Conservation (phyloP, 1,139 yeast genomes). For the Geotrichum reessii region DNA sequence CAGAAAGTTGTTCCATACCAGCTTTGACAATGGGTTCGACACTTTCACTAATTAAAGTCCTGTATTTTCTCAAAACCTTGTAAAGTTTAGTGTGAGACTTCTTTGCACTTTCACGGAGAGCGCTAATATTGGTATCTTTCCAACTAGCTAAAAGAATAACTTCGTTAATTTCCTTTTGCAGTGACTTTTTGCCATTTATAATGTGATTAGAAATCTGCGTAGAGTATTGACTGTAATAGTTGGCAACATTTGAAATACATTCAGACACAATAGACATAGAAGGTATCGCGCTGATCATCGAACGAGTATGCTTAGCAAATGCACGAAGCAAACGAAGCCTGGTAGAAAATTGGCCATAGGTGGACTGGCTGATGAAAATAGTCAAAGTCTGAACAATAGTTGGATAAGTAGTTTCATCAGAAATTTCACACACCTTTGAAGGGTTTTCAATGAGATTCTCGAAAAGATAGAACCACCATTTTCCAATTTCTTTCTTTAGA, state of each 20-base stretch:
- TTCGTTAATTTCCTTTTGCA: conserved; percentile 79
- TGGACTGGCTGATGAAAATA: conserved; percentile 67
- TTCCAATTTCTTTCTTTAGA: conserved; percentile 52
- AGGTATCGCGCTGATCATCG: conserved; percentile 17
- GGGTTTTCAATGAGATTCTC: conserved; percentile 51
- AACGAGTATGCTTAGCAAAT: conserved; percentile 47
- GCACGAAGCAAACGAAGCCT: conserved; percentile 59
- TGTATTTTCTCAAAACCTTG: conserved; percentile 77
- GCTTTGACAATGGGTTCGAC: conserved; percentile 47
- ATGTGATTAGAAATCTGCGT: conserved; percentile 46
- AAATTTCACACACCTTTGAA: conserved; percentile 20
- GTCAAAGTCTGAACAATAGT: conserved; percentile 65
- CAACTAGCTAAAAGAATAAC: conserved; percentile 87
- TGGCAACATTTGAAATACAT: conserved; percentile 56
- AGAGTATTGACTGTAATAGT: conserved; percentile 62
- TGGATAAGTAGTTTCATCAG: conserved; percentile 33
- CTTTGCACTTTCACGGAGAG: conserved; percentile 87
- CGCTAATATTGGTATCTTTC: conserved; percentile 94
- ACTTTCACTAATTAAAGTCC: conserved; percentile 53
- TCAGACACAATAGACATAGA: conserved; percentile 29
- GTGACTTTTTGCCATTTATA: conserved; percentile 42
- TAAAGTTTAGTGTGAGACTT: conserved; percentile 79
- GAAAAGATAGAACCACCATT: conserved; percentile 89
- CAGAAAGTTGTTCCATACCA: conserved; percentile 16
- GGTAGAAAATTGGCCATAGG: conserved; percentile 62